These are phyloP conservation scores for Arabidopsis lyrata DNA, from an alignment of 441 rosid species.

Conservation along the genomic window DNA sequence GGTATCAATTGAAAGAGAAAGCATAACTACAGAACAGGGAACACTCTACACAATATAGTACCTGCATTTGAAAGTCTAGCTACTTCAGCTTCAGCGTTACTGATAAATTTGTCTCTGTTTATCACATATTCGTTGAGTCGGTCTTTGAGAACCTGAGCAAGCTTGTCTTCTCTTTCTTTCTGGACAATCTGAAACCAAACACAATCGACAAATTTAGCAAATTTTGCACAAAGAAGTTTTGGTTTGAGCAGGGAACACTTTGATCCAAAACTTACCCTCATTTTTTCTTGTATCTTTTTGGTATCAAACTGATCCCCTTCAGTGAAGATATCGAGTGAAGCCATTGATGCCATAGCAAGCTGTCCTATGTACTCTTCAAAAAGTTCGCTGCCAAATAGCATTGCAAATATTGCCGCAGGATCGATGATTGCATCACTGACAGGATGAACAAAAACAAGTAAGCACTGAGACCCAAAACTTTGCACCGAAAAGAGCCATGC, in stretches of 20 bases:
- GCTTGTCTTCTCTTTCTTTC: slow-evolving; percentile 96
- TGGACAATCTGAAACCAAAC: slow-evolving; percentile 72
- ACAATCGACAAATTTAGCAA: slow-evolving; percentile 28
- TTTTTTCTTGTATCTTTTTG: slow-evolving; percentile 86
- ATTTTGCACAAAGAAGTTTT: slow-evolving; percentile 3
- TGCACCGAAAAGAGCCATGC: slow-evolving; percentile 19
- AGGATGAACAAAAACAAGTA: slow-evolving; percentile 32
- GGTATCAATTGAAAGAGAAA: neutral
- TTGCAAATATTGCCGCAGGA: slow-evolving; percentile 95
- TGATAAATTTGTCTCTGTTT: slow-evolving; percentile 71
- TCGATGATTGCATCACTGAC: slow-evolving; percentile 91
- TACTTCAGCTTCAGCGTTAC: slow-evolving; percentile 82
- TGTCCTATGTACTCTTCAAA: slow-evolving; percentile 93
- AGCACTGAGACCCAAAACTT: slow-evolving; percentile 19
- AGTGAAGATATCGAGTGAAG: slow-evolving; percentile 86
- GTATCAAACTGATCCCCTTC: slow-evolving; percentile 92
- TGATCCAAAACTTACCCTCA: slow-evolving; percentile 63
- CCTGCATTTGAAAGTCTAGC: slow-evolving; percentile 89
- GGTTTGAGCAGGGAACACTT: slow-evolving; percentile 14
- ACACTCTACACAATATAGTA: slow-evolving; percentile 32
- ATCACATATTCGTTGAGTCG: slow-evolving; percentile 81
- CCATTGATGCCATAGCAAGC: slow-evolving; percentile 99
- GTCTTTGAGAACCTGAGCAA: slow-evolving; percentile 69
- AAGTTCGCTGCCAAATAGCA: slow-evolving; percentile 99
- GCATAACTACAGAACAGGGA: slow-evolving; percentile 18